Conservation (phyloP, 768 basidiomycete genomes). For the Inosperma sp. region DNA sequence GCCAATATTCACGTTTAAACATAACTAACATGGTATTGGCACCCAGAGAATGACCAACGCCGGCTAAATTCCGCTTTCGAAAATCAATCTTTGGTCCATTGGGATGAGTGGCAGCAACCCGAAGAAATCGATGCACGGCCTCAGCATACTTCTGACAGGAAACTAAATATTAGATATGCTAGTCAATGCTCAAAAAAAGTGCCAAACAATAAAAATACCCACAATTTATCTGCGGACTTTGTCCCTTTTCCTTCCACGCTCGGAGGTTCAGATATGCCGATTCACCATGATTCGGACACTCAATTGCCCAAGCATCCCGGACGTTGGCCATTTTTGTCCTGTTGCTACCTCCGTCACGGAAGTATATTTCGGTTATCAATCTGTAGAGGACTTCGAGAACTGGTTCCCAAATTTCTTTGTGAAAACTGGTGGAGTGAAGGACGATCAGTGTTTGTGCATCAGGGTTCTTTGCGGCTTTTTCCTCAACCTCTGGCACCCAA, state of each 20-base stretch:
- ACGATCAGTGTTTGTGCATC: conserved; percentile 53
- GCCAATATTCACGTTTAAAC: conserved; percentile 6
- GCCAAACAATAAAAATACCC: conserved; percentile 17
- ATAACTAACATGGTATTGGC: conserved; percentile 55
- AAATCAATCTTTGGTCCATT: conserved; percentile 45
- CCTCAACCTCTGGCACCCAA: conserved; percentile 40
- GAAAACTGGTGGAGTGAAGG: conserved; percentile 69
- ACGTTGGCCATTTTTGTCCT: conserved; percentile 24
- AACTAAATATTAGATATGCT: conserved; percentile 34
- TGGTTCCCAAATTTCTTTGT: conserved; percentile 73
- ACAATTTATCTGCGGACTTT: conserved; percentile 46
- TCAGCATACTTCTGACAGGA: conserved; percentile 61
- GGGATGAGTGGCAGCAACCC: conserved; percentile 30
- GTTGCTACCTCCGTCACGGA: not conserved
- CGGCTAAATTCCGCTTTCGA: conserved; percentile 46
- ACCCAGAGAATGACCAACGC: conserved; percentile 66
- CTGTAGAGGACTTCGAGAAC: conserved; percentile 46
- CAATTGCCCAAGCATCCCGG: conserved; percentile 61
- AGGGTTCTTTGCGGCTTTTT: conserved; percentile 29
- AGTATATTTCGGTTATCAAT: conserved; percentile 17
- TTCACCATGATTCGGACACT: conserved; percentile 71
- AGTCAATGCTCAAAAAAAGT: conserved; percentile 8
- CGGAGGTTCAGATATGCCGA: conserved; percentile 50
- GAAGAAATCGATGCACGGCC: conserved; percentile 54
- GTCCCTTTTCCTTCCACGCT: conserved; percentile 30